Conservation (phyloP, 164 flowering plant genomes). For the Vitis rotundifolia region DNA sequence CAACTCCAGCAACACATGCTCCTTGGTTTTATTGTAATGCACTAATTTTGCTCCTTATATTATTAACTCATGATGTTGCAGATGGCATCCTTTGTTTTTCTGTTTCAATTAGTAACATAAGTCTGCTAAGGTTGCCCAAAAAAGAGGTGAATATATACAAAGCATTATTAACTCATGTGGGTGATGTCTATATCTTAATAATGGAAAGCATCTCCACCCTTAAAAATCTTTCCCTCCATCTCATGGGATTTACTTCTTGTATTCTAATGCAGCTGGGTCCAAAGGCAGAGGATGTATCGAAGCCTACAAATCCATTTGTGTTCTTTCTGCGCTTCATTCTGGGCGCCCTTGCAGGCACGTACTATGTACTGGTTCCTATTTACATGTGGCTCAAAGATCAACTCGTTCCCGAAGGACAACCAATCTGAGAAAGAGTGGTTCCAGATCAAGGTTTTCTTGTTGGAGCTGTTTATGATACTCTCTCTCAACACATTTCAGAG, state of each 20-base stretch:
- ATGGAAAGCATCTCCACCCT: no score
- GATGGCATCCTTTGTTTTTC: background rate
- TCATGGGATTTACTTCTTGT: background rate
- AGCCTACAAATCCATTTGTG: constrained; percentile 44
- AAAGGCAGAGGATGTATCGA: constrained; percentile 38
- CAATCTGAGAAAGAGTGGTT: constrained; percentile 44
- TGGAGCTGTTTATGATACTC: background rate
- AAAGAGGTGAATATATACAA: no score
- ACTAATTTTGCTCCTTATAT: background rate
- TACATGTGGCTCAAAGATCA: constrained; percentile 98
- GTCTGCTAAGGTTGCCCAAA: no score
- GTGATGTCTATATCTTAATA: background rate
- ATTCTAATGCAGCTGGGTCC: constrained; percentile 48
- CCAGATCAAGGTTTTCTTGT: background rate
- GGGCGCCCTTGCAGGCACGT: constrained; percentile 70
- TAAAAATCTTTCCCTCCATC: background rate
- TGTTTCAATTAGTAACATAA: background rate
- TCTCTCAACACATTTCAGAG: background rate
- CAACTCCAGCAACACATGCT: no score
- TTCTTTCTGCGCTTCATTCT: constrained; percentile 63
- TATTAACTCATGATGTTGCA: background rate
- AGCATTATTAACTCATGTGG: no score
- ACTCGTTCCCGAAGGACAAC: constrained; percentile 76
- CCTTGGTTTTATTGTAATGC: background rate
- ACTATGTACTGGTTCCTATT: constrained; percentile 78